Conservation (phyloP, 78 protist species). For the Dictyostelium discoideum region DNA sequence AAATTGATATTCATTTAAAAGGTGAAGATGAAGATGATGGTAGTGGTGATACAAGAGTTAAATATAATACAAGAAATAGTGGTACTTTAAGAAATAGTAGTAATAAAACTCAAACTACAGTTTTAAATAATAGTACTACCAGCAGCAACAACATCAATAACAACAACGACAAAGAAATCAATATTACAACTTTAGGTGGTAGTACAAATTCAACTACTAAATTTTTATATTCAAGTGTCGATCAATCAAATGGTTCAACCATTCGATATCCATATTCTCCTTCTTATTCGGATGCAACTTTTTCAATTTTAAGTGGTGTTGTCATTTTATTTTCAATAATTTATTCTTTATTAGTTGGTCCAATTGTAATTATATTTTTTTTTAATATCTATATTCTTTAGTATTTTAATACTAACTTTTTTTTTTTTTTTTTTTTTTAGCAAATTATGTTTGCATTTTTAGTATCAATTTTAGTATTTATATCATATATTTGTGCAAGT, state of each 20-base stretch:
- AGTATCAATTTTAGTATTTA: slow-evolving; percentile 35
- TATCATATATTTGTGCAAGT: slow-evolving; percentile 41
- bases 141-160: too few relatives aligned
- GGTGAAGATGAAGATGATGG: not conserved
- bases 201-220: not conserved
- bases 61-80: not conserved
- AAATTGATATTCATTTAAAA: slow-evolving; percentile 14
- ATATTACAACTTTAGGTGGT: not conserved
- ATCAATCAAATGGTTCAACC: not conserved
- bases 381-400: too few relatives aligned
- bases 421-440: not conserved
- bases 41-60: not conserved
- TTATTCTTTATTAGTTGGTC: slow-evolving; percentile 51
- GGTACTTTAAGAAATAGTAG: not conserved
- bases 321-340: slow-evolving; percentile 49
- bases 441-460: slow-evolving; percentile 57
- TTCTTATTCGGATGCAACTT: slow-evolving; percentile 36
- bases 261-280: slow-evolving; percentile 59
- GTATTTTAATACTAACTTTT: not conserved
- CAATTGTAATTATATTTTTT: slow-evolving; percentile 9
- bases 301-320: slow-evolving; percentile 25
- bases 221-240: not conserved
- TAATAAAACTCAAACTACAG: not conserved
- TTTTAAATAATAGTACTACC: not conserved
- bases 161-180: too few relatives aligned